Conservation (phyloP, 371 early-diverging fungal genomes). For the Dichotomocladium elegans region DNA sequence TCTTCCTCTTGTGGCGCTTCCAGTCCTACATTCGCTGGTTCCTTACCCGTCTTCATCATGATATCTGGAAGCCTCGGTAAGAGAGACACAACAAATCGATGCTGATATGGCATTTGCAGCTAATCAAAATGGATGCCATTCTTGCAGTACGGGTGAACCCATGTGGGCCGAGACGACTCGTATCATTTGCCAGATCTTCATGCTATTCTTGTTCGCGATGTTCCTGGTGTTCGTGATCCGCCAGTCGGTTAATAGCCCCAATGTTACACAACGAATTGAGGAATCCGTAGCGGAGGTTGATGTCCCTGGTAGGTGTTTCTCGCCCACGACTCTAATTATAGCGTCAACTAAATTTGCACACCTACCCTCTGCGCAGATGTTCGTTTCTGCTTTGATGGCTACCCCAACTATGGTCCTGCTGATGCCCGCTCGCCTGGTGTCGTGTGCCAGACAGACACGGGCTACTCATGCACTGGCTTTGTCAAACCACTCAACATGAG, state of each 20-base stretch:
- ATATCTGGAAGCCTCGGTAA: slow-evolving; percentile 49
- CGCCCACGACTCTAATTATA: background rate
- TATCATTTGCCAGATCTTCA: slow-evolving; percentile 36
- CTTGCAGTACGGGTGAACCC: slow-evolving; percentile 46
- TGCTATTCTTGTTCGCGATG: slow-evolving; percentile 35
- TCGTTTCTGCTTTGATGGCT: slow-evolving; percentile 50
- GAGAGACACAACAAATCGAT: too few relatives aligned
- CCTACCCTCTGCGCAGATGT: slow-evolving; percentile 24
- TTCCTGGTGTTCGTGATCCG: slow-evolving; percentile 45
- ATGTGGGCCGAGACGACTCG: slow-evolving; percentile 50
- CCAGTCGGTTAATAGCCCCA: slow-evolving; percentile 46
- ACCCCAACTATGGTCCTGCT: slow-evolving; percentile 12
- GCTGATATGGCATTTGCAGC: too few relatives aligned
- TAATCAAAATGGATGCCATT: too few relatives aligned
- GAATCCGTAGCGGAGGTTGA: slow-evolving; percentile 30
- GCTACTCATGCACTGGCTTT: slow-evolving; percentile 27
- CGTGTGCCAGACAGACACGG: slow-evolving; percentile 37
- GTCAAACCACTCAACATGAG: slow-evolving; percentile 34
- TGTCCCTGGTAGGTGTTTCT: slow-evolving; percentile 25
- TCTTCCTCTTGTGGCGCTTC: slow-evolving; percentile 45
- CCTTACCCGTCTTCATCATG: slow-evolving; percentile 32
- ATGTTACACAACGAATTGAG: slow-evolving; percentile 42
- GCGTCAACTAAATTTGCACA: too few relatives aligned
- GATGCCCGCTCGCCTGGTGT: slow-evolving; percentile 30
- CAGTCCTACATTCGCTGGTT: slow-evolving; percentile 36